Percentiles rank a stretch among this genome's conserved stretches.
Evolutionary conservation across 1,284 basidiomycete genomes (phyloP).

Genomic region (Malassezia japonica): DNA sequence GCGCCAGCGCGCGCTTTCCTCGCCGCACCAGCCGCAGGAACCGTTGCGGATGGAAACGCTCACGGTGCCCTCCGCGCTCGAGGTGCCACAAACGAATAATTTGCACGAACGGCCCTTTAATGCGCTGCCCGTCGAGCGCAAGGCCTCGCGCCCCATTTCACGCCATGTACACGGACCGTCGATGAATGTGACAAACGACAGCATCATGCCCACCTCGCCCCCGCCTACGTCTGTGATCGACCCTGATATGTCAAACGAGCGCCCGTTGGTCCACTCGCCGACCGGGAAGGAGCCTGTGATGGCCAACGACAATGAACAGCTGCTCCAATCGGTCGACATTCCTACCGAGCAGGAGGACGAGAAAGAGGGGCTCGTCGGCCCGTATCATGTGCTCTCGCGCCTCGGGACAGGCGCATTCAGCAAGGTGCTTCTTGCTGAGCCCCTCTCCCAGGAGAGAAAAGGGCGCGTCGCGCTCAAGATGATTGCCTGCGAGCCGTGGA

Average conservation of each 20-base stretch:
- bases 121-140: conserved; percentile 3
- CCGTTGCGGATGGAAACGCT: no score
- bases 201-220: conserved; percentile 15
- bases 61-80: no score
- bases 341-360: conserved; percentile 35
- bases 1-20: conserved; percentile 15
- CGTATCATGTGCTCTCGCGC: conserved; percentile 28
- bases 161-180: conserved; percentile 28
- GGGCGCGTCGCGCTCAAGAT: conserved; percentile 73
- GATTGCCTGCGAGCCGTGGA: conserved; percentile 58
- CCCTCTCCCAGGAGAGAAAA: background rate
- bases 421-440: conserved; percentile 31
- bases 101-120: background rate
- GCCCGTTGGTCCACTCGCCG: no score
- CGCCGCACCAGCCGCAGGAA: background rate
- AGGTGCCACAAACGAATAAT: no score
- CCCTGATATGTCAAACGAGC: no score
- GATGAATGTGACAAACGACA: conserved; percentile 20
- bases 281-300: background rate
- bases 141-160: background rate
- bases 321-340: conserved; percentile 16
- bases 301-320: background rate
- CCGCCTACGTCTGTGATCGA: background rate
- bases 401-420: conserved; percentile 46
- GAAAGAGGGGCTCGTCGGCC: conserved; percentile 25